Percentiles rank a stretch among this genome's conserved stretches.
Evolutionary conservation across 345 rosid genomes (phyloP).

Genomic region (Lepidium africanum): DNA sequence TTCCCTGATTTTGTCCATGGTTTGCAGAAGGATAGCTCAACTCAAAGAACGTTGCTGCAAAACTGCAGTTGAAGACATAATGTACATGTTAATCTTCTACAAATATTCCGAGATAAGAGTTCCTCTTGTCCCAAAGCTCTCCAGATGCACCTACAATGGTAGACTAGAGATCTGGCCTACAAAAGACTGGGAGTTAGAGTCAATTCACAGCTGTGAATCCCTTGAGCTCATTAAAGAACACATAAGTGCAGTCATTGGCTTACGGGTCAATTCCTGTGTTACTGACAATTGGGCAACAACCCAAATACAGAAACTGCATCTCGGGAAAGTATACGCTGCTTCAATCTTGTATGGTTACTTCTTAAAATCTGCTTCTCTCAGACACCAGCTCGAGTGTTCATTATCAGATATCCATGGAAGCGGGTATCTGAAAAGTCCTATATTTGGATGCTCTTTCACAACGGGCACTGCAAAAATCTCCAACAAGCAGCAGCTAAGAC

Average conservation of each 20-base stretch:
- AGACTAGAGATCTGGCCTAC: conserved; percentile 88
- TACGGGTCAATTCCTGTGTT: conserved; percentile 67
- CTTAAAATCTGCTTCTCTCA: conserved; percentile 67
- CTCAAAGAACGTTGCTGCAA: conserved; percentile 59
- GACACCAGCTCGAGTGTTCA: conserved; percentile 56
- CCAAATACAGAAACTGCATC: conserved; percentile 42
- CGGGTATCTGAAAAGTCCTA: conserved; percentile 38
- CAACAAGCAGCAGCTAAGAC: conserved; percentile 37
- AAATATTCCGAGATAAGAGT: conserved; percentile 83
- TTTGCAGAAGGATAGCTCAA: conserved; percentile 68
- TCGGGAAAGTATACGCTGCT: conserved; percentile 48
- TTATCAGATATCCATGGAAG: conserved; percentile 26
- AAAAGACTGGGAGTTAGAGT: conserved; percentile 90
- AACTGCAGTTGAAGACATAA: conserved; percentile 76
- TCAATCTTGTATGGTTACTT: conserved; percentile 84
- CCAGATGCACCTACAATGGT: conserved; percentile 67
- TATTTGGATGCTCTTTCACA: conserved; percentile 35
- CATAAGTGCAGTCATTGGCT: conserved; percentile 59
- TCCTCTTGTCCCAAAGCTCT: conserved; percentile 80
- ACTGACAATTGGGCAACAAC: conserved; percentile 85
- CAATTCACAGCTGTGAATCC: conserved; percentile 59
- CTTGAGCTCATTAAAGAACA: conserved; percentile 75
- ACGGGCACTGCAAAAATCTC: conserved; percentile 1
- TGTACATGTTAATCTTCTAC: conserved; percentile 73
- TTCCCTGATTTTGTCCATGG: not conserved